Evolutionary conservation across 2,329 filamentous ascomycete genomes (phyloP).

Genomic region (Penicillium oxalicum): DNA sequence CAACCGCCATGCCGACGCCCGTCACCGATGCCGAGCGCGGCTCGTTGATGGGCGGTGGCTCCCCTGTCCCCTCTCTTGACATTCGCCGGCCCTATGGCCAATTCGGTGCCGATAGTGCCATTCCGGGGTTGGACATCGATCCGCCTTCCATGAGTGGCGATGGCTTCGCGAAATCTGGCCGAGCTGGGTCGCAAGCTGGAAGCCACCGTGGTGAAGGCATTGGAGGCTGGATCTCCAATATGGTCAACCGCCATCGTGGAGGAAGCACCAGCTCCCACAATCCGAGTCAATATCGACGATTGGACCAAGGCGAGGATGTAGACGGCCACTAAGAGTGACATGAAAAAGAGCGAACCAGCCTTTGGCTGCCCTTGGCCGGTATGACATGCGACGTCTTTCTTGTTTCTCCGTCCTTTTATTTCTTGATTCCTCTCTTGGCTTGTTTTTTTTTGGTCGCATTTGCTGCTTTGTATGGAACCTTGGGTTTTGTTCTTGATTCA

Average conservation of each 20-base stretch:
- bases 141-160: conserved; percentile 58
- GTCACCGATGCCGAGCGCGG: conserved; percentile 70
- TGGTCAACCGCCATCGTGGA: conserved; percentile 51
- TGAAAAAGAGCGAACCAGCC: neutral
- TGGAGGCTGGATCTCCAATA: conserved; percentile 63
- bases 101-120: conserved; percentile 59
- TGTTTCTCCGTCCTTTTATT: neutral
- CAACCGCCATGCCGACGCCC: conserved; percentile 74
- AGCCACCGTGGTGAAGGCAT: conserved; percentile 49
- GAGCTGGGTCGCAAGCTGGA: conserved; percentile 28
- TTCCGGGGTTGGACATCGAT: conserved; percentile 76
- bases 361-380: neutral
- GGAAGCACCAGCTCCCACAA: conserved; percentile 31
- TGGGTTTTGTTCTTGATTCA: neutral
- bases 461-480: neutral
- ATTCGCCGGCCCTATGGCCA: conserved; percentile 48
- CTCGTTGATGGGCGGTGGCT: conserved; percentile 71
- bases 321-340: conserved; percentile 9
- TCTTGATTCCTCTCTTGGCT: neutral
- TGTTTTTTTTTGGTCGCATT: neutral
- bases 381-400: neutral
- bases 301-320: conserved; percentile 44
- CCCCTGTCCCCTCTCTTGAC: conserved; percentile 73
- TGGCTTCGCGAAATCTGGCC: conserved; percentile 46
- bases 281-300: conserved; percentile 39